These are phyloP conservation scores for Tetrapisispora iriomotensis DNA, from an alignment of 805 yeast genomes.

Conservation along the genomic window DNA sequence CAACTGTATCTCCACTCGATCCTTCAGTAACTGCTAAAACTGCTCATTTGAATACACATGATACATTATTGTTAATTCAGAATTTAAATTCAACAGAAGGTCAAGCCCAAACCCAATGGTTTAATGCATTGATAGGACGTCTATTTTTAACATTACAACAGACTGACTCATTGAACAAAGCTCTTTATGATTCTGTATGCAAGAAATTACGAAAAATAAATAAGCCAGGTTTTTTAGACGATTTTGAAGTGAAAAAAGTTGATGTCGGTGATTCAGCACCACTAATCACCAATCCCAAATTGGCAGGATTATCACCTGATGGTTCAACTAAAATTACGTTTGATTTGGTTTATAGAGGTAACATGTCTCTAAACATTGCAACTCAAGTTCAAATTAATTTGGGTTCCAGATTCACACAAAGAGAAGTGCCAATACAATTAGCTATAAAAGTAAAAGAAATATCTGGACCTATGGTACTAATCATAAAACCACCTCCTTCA, in stretches of 20 bases:
- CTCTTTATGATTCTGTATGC: conserved; percentile 48
- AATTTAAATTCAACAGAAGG: conserved; percentile 74
- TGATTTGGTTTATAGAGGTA: conserved; percentile 63
- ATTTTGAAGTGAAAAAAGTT: conserved; percentile 61
- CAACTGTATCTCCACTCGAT: conserved; percentile 30
- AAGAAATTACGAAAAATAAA: conserved; percentile 71
- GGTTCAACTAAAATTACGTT: conserved; percentile 60
- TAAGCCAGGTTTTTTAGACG: conserved; percentile 81
- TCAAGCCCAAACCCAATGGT: conserved; percentile 77
- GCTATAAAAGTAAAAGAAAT: conserved; percentile 58
- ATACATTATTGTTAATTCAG: conserved; percentile 65
- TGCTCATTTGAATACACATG: conserved; percentile 57
- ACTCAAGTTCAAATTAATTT: conserved; percentile 70
- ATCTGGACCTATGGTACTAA: conserved; percentile 62
- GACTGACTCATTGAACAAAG: conserved; percentile 54
- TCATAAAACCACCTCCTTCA: conserved; percentile 84
- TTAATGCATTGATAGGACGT: conserved; percentile 81
- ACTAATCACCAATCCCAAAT: conserved; percentile 57
- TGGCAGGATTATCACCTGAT: conserved; percentile 64
- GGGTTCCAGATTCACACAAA: conserved; percentile 63
- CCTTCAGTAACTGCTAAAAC: conserved; percentile 65
- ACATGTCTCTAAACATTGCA: conserved; percentile 63
- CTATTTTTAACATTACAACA: conserved; percentile 66
- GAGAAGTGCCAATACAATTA: conserved; percentile 67
- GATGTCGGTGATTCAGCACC: conserved; percentile 79